phyloP scores from a whole-genome alignment of 352 stramenopile species.

The Elongisporangium senticosum region DNA sequence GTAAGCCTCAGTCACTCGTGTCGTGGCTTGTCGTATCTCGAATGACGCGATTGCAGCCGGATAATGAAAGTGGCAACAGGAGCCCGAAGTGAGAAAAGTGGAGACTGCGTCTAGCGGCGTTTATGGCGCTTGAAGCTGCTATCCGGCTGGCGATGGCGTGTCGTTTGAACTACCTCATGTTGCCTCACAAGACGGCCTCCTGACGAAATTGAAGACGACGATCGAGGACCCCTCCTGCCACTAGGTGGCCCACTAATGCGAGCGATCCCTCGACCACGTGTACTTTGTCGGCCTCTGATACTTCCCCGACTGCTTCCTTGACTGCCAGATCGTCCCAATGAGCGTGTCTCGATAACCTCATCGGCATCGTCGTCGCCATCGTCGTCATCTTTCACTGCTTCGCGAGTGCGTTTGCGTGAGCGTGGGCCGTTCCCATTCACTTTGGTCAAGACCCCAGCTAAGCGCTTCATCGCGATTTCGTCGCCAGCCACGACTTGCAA shows the following conservation, averaged over 20 bases:
- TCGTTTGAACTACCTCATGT: neutral
- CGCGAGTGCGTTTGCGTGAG: conserved; percentile 37
- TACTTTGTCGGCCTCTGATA: conserved; percentile 16
- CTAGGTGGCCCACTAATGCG: neutral
- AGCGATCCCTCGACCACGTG: conserved; percentile 13
- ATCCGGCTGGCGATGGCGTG: neutral
- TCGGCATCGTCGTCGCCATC: conserved; percentile 12
- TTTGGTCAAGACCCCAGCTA: neutral
- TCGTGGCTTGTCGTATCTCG: neutral
- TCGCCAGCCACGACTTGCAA: conserved; percentile 58
- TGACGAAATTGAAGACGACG: neutral
- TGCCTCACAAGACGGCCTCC: neutral
- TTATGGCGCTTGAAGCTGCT: conserved; percentile 6
- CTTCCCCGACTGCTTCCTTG: conserved; percentile 4
- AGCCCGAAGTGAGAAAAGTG: neutral
- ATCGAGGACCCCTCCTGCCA: neutral
- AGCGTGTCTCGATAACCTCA: neutral
- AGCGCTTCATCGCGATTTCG: conserved; percentile 37
- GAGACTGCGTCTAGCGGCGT: neutral
- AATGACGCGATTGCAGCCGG: neutral
- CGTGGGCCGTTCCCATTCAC: neutral
- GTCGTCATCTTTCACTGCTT: conserved; percentile 13
- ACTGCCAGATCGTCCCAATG: conserved; percentile 1
- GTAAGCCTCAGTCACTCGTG: neutral
- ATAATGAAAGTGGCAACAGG: neutral